Evolutionary conservation across 495 filamentous ascomycete species (phyloP).

Genomic region (Daldinia decipiens): DNA sequence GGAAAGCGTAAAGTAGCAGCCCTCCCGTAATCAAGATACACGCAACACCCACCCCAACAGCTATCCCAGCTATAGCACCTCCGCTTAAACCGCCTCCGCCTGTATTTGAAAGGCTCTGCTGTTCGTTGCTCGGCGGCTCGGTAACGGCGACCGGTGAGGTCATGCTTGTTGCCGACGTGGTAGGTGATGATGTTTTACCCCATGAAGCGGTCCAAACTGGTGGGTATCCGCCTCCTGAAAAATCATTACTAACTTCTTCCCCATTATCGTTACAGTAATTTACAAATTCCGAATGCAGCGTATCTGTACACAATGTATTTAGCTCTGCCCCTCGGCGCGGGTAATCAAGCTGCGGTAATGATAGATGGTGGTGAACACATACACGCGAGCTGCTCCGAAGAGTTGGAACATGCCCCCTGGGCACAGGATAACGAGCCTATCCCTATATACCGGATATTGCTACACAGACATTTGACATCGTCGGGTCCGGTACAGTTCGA

Average conservation of each 20-base stretch:
- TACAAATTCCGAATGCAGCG: slow-evolving; percentile 1
- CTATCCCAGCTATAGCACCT: slow-evolving; percentile 47
- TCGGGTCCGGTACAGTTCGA: slow-evolving; percentile 21
- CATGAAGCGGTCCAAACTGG: background rate
- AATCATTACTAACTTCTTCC: background rate
- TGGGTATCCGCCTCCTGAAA: background rate
- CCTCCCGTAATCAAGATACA: slow-evolving; percentile 27
- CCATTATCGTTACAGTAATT: slow-evolving; percentile 28
- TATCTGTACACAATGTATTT: background rate
- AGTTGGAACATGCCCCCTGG: slow-evolving; percentile 17
- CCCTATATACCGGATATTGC: slow-evolving; percentile 20
- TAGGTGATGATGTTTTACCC: background rate
- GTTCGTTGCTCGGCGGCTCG: background rate
- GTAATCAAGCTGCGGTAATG: background rate
- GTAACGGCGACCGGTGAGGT: slow-evolving; percentile 1
- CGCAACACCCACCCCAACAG: slow-evolving; percentile 35
- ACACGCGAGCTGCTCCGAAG: slow-evolving; percentile 18
- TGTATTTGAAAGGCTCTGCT: background rate
- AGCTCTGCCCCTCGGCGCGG: background rate
- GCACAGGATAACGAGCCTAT: slow-evolving; percentile 24
- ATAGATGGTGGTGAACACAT: background rate
- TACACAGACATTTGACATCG: slow-evolving; percentile 40
- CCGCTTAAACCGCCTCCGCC: slow-evolving; percentile 14
- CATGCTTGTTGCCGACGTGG: background rate
- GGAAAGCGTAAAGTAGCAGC: slow-evolving; percentile 37